Percentiles rank a stretch among this genome's conserved stretches.
Evolutionary conservation across 2,329 filamentous ascomycete genomes (phyloP).

Genomic region (Coniochaeta sp.): DNA sequence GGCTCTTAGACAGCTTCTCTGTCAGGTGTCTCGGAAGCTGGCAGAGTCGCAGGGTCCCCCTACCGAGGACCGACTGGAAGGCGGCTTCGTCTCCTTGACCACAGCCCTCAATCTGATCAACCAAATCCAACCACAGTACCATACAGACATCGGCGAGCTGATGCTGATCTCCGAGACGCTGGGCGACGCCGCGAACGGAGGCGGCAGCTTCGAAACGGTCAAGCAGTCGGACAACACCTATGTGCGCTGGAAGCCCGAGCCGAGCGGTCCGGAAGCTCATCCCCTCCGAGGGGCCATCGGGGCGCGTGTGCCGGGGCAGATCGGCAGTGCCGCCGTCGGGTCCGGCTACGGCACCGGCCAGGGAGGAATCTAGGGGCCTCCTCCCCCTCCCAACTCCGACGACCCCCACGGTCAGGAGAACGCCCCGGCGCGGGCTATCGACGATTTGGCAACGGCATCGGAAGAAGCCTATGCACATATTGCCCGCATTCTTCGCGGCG

Average conservation of each 20-base stretch:
- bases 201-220: conserved; percentile 73
- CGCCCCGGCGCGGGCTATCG: too few relatives aligned
- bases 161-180: conserved; percentile 85
- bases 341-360: not conserved
- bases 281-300: conserved; percentile 36
- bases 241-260: conserved; percentile 49
- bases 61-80: conserved; percentile 30
- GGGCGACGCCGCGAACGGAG: conserved; percentile 78
- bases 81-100: conserved; percentile 65
- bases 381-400: too few relatives aligned
- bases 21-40: conserved; percentile 66
- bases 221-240: conserved; percentile 33
- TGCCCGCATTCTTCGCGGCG: too few relatives aligned
- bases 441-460: too few relatives aligned
- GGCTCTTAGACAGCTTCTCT: conserved; percentile 65
- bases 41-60: conserved; percentile 20
- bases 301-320: conserved; percentile 61
- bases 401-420: too few relatives aligned
- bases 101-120: conserved; percentile 61
- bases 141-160: conserved; percentile 60
- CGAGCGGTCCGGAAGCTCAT: conserved; percentile 34
- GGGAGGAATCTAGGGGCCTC: not conserved
- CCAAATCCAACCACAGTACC: conserved; percentile 37
- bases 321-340: conserved; percentile 55
- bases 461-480: too few relatives aligned